phyloP scores from a whole-genome alignment of 2,329 filamentous ascomycete genomes.

The Verticillium isaacii region DNA sequence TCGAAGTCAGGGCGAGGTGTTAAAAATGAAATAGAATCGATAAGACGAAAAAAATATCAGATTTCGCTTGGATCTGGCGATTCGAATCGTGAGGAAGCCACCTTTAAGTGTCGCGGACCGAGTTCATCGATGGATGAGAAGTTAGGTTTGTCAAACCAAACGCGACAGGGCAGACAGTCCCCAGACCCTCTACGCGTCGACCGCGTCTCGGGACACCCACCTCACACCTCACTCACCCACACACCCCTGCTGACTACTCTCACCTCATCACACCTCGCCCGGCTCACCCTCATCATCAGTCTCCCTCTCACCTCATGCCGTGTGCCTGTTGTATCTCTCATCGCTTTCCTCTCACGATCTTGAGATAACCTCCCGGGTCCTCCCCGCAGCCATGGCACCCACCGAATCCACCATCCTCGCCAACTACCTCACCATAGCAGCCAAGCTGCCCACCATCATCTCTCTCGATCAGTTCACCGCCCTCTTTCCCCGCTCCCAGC shows the following conservation, averaged over 20 bases:
- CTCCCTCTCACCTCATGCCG: neutral
- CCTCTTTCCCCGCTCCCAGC: slow-evolving; percentile 66
- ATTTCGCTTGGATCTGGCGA: neutral
- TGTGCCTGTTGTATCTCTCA: neutral
- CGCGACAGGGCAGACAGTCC: neutral
- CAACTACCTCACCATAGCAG: slow-evolving; percentile 74
- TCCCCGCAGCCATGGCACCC: slow-evolving; percentile 53
- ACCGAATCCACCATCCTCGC: slow-evolving; percentile 70
- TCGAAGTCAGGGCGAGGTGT: neutral
- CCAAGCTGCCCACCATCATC: slow-evolving; percentile 67
- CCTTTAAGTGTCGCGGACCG: neutral
- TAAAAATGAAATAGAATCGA: too few species aligned
- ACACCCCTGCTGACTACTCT: slow-evolving; percentile 1
- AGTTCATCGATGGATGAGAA: neutral
- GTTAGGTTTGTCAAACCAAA: neutral
- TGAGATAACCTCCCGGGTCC: neutral
- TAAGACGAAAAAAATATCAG: too few species aligned
- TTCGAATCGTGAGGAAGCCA: neutral
- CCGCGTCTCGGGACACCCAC: slow-evolving; percentile 8
- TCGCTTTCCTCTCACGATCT: neutral
- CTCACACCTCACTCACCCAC: slow-evolving; percentile 3
- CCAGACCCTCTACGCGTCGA: neutral
- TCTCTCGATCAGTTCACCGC: slow-evolving; percentile 71
- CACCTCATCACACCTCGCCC: neutral
- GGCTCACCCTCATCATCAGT: neutral